Base-by-base conservation (phyloP, 768 basidiomycete species). In the Dioszegia hungarica region DNA sequence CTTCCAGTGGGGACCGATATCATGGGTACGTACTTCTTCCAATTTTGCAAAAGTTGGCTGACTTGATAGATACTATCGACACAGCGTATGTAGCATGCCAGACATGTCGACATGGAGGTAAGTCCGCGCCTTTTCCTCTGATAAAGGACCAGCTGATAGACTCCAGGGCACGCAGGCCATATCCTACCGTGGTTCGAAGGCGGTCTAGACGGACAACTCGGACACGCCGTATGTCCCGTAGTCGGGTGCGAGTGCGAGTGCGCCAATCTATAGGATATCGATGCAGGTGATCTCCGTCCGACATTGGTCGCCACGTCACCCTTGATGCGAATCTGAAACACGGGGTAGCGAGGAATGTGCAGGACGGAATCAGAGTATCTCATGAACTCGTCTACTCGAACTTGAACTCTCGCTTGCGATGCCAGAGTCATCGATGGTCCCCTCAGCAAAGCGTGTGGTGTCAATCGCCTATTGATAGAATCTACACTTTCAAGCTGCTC, bases 161-260 rank as follows among this genome's bases (percentile, higher is more conserved):
- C 11, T 33, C 31, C 14, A 51, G 49, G 49, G 22, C 75, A 76
- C 50, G 68, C 73, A 3, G 60, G 50, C 37, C 75, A 76, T 50
- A 68, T 76, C 24, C 46, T 76, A 22, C 60, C 67, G n/a, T 76
- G 75, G 75, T 76, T 76, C 62, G 59, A 71, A 27, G 75, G 75
- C 27, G 64, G 62, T 11, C 56, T 70, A 10, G 66, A 72, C n/a
- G 67, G 61, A 8, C 66, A 66, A 28, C 27, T 56, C 14, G 49
- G 36, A 11, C 70, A 76, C 38, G 47, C 55, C 1, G 59, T 57
- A 31, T 76, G 75, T 54, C 58, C 75, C n/a, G 72, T 76, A 1
- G 53, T 63, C 20, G 73, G 70, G 1, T 76, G 75, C 54, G 57
- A 58, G 2, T 76, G 74, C 39, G 47, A 59, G 41, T 76, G 74